These are phyloP conservation scores for Aspergillus fumigatiaffinis DNA, from an alignment of 2,329 filamentous ascomycete species.

Conservation along the genomic window DNA sequence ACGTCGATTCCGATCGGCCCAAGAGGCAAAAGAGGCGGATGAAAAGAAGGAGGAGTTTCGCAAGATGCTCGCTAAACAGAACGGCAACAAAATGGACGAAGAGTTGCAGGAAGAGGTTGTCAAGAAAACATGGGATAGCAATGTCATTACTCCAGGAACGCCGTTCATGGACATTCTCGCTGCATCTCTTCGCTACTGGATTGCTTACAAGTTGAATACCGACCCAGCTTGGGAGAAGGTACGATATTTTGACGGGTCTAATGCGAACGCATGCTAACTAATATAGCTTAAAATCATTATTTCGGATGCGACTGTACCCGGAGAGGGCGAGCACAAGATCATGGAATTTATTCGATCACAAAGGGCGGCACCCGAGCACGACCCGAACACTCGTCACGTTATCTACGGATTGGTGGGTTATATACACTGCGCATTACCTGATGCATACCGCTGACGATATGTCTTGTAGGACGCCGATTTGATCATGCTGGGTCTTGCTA, in stretches of 20 bases:
- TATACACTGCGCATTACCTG: not conserved
- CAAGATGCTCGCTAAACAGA: constrained; percentile 77
- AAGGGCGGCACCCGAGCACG: constrained; percentile 80
- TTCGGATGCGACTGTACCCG: constrained; percentile 94
- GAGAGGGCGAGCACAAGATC: constrained; percentile 98
- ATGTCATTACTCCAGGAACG: constrained; percentile 88
- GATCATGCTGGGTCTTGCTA: constrained; percentile 96
- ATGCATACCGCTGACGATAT: constrained; percentile 18
- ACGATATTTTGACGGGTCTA: constrained; percentile 8
- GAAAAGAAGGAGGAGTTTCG: constrained; percentile 84
- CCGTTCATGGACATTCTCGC: constrained; percentile 98
- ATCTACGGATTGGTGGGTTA: constrained; percentile 74
- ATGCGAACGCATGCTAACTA: constrained; percentile 17
- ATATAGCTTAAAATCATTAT: constrained; percentile 84
- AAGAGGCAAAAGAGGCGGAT: constrained; percentile 92
- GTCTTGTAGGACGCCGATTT: constrained; percentile 72
- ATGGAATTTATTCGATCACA: constrained; percentile 98
- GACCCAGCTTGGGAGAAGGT: constrained; percentile 89
- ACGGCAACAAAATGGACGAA: constrained; percentile 60
- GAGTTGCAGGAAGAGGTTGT: constrained; percentile 58
- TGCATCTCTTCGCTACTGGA: constrained; percentile 88
- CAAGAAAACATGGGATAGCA: constrained; percentile 90
- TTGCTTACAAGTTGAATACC: constrained; percentile 94
- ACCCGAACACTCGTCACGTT: constrained; percentile 95
- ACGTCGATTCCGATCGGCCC: constrained; percentile 87